Conservation (phyloP, 352 stramenopile species). For the Sclerospora graminicola region DNA sequence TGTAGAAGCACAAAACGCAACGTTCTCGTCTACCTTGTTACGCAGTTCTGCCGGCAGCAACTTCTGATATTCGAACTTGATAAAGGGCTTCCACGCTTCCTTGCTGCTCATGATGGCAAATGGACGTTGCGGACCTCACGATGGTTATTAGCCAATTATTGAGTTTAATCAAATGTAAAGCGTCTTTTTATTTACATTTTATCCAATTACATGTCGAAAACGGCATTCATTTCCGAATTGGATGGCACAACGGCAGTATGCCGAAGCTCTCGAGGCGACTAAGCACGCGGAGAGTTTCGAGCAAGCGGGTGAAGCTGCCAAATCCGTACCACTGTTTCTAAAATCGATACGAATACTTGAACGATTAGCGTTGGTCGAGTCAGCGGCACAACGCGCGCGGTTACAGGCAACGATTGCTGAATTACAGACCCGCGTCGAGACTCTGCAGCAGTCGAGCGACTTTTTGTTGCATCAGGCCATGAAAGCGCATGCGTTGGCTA, state of each 20-base stretch:
- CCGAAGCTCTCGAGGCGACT: constrained; percentile 44
- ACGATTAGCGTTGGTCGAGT: constrained; percentile 65
- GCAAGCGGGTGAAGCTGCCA: constrained; percentile 11
- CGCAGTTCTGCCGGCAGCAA: constrained; percentile 57
- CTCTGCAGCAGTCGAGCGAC: constrained; percentile 28
- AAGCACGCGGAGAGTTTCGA: constrained; percentile 35
- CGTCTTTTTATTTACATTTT: background rate
- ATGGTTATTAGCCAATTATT: constrained; percentile 9
- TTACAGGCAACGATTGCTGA: constrained; percentile 45
- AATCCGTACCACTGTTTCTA: constrained; percentile 36
- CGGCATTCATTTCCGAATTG: background rate
- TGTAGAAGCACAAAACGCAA: background rate
- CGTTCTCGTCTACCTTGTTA: constrained; percentile 38
- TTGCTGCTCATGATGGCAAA: constrained; percentile 41
- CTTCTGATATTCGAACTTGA: constrained; percentile 69
- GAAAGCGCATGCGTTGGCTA: constrained; percentile 26
- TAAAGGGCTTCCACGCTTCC: constrained; percentile 67
- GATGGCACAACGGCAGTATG: constrained; percentile 55
- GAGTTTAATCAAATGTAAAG: no score
- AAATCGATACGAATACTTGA: constrained; percentile 51
- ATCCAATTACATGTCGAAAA: background rate
- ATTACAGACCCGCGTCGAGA: constrained; percentile 31
- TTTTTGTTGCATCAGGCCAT: constrained; percentile 23
- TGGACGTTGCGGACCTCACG: constrained; percentile 3
- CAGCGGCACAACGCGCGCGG: constrained; percentile 48